Percentiles rank a stretch among this genome's conserved stretches.
Evolutionary conservation across 345 rosid species (phyloP).

Genomic region (Gossypium bickii): DNA sequence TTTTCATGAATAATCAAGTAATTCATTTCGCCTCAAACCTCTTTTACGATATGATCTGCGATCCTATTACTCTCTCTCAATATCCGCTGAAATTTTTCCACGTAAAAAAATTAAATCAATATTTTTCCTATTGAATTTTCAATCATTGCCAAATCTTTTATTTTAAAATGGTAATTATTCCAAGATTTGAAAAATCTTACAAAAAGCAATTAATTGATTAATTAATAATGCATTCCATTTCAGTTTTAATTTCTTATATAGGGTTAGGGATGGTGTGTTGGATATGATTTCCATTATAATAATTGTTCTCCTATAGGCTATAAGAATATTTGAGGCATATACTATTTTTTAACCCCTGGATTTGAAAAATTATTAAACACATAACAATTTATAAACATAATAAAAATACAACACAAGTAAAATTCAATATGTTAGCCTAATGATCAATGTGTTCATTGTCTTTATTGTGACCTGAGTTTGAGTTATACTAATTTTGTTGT

Average conservation of each 20-base stretch:
- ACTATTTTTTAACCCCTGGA: background rate
- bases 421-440: too few species aligned
- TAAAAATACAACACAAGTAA: too few species aligned
- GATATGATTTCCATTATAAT: background rate
- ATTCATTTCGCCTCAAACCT: too few species aligned
- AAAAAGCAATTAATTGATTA: background rate
- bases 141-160: too few species aligned
- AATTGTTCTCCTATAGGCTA: background rate
- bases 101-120: background rate
- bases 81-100: too few species aligned
- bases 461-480: too few species aligned
- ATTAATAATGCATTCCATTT: background rate
- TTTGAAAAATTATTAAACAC: too few species aligned
- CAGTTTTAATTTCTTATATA: background rate
- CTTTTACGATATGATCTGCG: rapidly evolving
- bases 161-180: too few species aligned
- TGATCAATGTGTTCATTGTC: too few species aligned
- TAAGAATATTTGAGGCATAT: background rate
- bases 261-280: background rate
- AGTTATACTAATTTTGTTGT: rapidly evolving
- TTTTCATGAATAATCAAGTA: rapidly evolving
- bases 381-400: too few species aligned
- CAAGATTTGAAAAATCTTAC: too few species aligned
- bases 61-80: too few species aligned
- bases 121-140: background rate